Evolutionary conservation across 2,329 filamentous ascomycete genomes (phyloP).

Genomic region (Aspergillus arachidicola): DNA sequence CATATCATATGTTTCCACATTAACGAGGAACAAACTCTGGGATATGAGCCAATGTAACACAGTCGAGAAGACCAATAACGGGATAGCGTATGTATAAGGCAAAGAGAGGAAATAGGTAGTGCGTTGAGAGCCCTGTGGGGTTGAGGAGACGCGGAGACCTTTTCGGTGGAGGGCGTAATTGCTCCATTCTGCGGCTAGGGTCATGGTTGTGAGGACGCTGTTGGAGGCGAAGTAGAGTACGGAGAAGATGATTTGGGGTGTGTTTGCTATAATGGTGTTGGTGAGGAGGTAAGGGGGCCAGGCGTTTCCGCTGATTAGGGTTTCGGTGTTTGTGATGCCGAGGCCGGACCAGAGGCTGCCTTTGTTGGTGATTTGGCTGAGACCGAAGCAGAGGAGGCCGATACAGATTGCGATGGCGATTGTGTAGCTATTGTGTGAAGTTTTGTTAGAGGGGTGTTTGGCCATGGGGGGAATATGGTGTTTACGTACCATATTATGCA

Average conservation of each 20-base stretch:
- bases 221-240: slow-evolving; percentile 37
- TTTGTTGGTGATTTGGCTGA: not conserved
- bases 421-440: not conserved
- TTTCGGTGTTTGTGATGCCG: not conserved
- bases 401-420: not conserved
- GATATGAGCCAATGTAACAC: slow-evolving; percentile 50
- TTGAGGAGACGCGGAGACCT: slow-evolving; percentile 40
- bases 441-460: not conserved
- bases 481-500: not conserved
- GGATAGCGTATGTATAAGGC: slow-evolving; percentile 34
- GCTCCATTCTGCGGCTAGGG: slow-evolving; percentile 52
- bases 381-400: slow-evolving; percentile 4
- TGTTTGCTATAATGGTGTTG: slow-evolving; percentile 33
- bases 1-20: slow-evolving; percentile 28
- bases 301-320: slow-evolving; percentile 4
- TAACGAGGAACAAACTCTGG: slow-evolving; percentile 46
- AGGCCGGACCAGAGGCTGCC: slow-evolving; percentile 1
- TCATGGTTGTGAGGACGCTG: slow-evolving; percentile 46
- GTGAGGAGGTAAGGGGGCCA: slow-evolving; percentile 12
- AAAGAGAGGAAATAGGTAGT: slow-evolving; percentile 39
- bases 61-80: slow-evolving; percentile 34
- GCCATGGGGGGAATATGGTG: not conserved
- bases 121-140: slow-evolving; percentile 38
- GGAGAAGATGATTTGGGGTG: slow-evolving; percentile 36
- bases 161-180: slow-evolving; percentile 37